Percentiles rank a stretch among this genome's conserved stretches.
phyloP scores from a whole-genome alignment of 108 stramenopile species.

The Craspedostauros australis region DNA sequence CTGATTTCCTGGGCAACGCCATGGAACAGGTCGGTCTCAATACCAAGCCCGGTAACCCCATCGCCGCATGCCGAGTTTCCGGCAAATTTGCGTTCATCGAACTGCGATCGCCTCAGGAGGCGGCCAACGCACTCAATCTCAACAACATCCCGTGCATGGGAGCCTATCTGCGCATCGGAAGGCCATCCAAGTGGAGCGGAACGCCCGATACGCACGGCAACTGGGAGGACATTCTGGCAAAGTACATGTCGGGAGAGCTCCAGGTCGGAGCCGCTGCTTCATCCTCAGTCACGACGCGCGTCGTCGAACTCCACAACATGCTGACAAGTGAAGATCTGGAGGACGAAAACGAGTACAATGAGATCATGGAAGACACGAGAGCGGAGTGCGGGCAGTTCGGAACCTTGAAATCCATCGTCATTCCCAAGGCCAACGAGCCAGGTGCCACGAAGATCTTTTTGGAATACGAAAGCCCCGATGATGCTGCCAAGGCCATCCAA shows the following conservation, averaged over 20 bases:
- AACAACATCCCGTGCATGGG: slow-evolving; percentile 94
- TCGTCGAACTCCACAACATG: slow-evolving; percentile 91
- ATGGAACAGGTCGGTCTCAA: slow-evolving; percentile 84
- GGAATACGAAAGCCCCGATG: slow-evolving; percentile 63
- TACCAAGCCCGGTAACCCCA: slow-evolving; percentile 77
- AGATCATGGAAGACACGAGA: slow-evolving; percentile 89
- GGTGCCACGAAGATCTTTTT: slow-evolving; percentile 83
- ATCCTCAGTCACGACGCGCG: slow-evolving; percentile 29
- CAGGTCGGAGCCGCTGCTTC: slow-evolving; percentile 30
- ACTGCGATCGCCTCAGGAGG: slow-evolving; percentile 74
- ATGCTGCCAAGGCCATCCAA: slow-evolving; percentile 67
- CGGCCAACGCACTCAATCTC: slow-evolving; percentile 86
- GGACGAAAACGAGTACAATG: slow-evolving; percentile 78
- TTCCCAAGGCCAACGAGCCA: slow-evolving; percentile 62
- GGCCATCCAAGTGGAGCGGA: slow-evolving; percentile 90
- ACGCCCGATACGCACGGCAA: slow-evolving; percentile 81
- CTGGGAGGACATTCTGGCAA: slow-evolving; percentile 93
- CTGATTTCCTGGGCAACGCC: slow-evolving; percentile 79
- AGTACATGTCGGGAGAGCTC: slow-evolving; percentile 83
- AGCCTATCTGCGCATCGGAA: slow-evolving; percentile 70
- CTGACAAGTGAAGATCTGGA: slow-evolving; percentile 73
- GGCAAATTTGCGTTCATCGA: slow-evolving; percentile 95
- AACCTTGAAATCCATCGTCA: slow-evolving; percentile 64
- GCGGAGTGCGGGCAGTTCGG: slow-evolving; percentile 91
- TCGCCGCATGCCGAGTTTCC: slow-evolving; percentile 73